Evolutionary conservation across 495 filamentous ascomycete genomes (phyloP).

Genomic region (Cercophora scortea): DNA sequence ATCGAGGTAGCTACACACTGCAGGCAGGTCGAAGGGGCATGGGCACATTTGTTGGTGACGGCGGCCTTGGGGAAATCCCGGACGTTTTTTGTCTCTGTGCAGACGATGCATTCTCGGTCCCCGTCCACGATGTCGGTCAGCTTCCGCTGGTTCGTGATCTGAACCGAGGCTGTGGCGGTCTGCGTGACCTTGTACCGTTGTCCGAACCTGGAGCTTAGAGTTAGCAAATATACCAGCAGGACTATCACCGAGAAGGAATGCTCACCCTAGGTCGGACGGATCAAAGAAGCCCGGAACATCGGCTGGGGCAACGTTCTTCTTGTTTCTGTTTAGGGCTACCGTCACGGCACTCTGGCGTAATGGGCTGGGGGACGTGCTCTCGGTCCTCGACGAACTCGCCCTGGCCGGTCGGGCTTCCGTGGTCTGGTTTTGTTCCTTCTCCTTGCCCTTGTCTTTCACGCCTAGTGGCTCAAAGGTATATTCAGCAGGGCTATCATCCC

Average conservation of each 20-base stretch:
- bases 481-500: too few species aligned
- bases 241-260: not conserved
- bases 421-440: too few species aligned
- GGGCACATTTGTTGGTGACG: conserved; percentile 19
- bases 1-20: conserved; percentile 21
- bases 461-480: too few species aligned
- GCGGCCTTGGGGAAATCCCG: conserved; percentile 12
- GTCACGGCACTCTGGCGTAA: conserved; percentile 10
- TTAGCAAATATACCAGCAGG: too few species aligned
- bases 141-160: conserved; percentile 10
- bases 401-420: too few species aligned
- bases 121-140: conserved; percentile 2
- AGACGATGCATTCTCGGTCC: conserved; percentile 20
- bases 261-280: not conserved
- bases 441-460: too few species aligned
- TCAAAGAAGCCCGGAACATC: not conserved
- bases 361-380: not conserved
- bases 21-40: conserved; percentile 17
- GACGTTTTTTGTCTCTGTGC: conserved; percentile 17
- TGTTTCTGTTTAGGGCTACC: conserved; percentile 1
- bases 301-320: not conserved
- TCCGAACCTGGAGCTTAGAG: conserved; percentile 2
- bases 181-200: conserved; percentile 11
- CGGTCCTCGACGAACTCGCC: too few species aligned
- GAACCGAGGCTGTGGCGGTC: not conserved